phyloP scores from a whole-genome alignment of 2,329 filamentous ascomycete genomes.

The Microcyclospora tardicrescens region DNA sequence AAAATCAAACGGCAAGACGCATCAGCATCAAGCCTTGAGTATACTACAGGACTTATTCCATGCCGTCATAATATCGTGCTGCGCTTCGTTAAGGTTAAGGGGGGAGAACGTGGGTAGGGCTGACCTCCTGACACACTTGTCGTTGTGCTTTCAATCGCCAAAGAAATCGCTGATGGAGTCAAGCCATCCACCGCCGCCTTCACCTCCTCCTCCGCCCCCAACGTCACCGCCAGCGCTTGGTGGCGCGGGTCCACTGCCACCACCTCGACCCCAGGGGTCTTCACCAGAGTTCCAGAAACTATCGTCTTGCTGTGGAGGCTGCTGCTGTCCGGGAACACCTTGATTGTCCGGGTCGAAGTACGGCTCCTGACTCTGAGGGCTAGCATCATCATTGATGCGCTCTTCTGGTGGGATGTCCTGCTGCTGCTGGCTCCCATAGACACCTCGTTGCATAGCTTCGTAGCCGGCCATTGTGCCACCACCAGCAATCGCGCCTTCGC shows the following conservation, averaged over 20 bases:
- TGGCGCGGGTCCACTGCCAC: conserved; percentile 21
- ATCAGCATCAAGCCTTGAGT: no score
- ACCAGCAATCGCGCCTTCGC: conserved; percentile 30
- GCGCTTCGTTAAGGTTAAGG: no score
- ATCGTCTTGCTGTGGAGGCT: neutral
- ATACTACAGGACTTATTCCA: no score
- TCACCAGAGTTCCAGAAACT: conserved; percentile 11
- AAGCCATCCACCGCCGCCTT: conserved; percentile 17
- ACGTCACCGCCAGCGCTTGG: conserved; percentile 15
- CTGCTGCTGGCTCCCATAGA: conserved; percentile 19
- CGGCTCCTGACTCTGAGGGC: conserved; percentile 18
- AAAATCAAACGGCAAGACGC: no score
- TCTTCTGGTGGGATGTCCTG: no score
- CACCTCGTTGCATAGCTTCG: conserved; percentile 47
- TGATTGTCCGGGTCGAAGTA: conserved; percentile 8
- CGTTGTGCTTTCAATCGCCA: neutral
- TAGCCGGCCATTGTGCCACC: conserved; percentile 50
- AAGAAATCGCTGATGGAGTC: conserved; percentile 14
- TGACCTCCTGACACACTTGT: no score
- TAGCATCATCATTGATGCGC: conserved; percentile 16
- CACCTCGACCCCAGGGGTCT: conserved; percentile 19
- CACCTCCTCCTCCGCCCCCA: conserved; percentile 20
- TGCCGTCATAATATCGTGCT: no score
- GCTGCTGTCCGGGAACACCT: neutral
- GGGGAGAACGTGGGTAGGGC: no score